A percentile compares a stretch with the other conserved stretches of the same genome.
Evolutionary conservation across 2,329 filamentous ascomycete genomes (phyloP).

Genomic region (Hypomyces perniciosus): DNA sequence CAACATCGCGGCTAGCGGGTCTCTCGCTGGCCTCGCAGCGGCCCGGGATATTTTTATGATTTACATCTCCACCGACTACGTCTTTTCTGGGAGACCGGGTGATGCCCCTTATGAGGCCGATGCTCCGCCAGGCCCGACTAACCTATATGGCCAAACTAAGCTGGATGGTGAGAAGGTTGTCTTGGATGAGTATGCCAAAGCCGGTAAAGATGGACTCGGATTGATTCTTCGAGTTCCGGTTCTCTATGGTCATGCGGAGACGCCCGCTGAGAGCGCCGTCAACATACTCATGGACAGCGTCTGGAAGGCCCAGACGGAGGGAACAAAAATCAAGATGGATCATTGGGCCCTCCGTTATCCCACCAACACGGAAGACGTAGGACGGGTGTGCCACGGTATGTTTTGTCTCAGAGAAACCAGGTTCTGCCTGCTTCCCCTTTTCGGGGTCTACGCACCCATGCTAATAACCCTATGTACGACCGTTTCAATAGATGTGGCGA

Average conservation of each 20-base stretch:
- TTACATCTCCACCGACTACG: slow-evolving; percentile 80
- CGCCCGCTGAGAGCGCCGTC: slow-evolving; percentile 69
- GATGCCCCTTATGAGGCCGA: slow-evolving; percentile 74
- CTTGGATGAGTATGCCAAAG: slow-evolving; percentile 50
- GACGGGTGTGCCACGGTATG: slow-evolving; percentile 64
- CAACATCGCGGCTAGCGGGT: slow-evolving; percentile 66
- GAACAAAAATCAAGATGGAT: slow-evolving; percentile 67
- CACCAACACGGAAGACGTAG: slow-evolving; percentile 84
- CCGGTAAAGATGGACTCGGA: slow-evolving; percentile 47
- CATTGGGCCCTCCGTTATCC: slow-evolving; percentile 81
- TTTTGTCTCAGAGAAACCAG: slow-evolving; percentile 12
- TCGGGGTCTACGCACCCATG: neutral
- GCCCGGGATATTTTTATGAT: slow-evolving; percentile 57
- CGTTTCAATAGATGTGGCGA: slow-evolving; percentile 55
- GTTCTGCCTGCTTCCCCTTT: neutral
- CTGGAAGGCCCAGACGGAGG: slow-evolving; percentile 63
- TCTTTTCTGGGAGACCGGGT: slow-evolving; percentile 67
- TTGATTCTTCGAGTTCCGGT: slow-evolving; percentile 77
- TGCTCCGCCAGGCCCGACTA: slow-evolving; percentile 62
- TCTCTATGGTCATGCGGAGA: slow-evolving; percentile 71
- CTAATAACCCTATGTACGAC: neutral
- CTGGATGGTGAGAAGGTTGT: slow-evolving; percentile 58
- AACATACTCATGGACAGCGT: slow-evolving; percentile 74
- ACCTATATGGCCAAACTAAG: slow-evolving; percentile 64
- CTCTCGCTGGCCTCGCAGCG: slow-evolving; percentile 61